Conservation (phyloP, 441 rosid species). For the Gossypium aridum region DNA sequence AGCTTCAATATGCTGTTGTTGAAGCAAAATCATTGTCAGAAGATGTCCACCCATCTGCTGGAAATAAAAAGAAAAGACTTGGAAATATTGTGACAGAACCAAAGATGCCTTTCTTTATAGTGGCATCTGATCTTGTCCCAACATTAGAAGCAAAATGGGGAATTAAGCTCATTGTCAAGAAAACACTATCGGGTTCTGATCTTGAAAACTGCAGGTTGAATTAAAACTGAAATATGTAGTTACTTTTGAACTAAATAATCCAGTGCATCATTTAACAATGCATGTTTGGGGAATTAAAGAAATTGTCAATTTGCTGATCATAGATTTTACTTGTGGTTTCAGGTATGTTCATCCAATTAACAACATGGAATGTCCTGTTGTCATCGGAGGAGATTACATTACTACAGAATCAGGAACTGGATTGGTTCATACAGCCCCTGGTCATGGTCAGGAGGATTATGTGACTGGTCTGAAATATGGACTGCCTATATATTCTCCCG, state of each 20-base stretch:
- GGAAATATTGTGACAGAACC: conserved; percentile 64
- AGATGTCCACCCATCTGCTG: conserved; percentile 35
- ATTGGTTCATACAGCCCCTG: conserved; percentile 98
- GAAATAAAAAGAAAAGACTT: conserved; percentile 39
- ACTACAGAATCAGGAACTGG: conserved; percentile 99
- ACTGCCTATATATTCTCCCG: conserved; percentile 75
- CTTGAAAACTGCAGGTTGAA: conserved; percentile 92
- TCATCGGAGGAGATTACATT: conserved; percentile 91
- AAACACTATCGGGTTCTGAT: conserved; percentile 68
- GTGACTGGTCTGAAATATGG: conserved; percentile 86
- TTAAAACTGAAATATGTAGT: conserved; percentile 6
- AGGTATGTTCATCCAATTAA: conserved; percentile 86
- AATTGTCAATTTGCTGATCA: conserved; percentile 16
- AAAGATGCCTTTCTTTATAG: conserved; percentile 54
- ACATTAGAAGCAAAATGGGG: conserved; percentile 81
- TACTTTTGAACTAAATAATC: not conserved
- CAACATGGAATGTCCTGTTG: conserved; percentile 73
- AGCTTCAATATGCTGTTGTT: conserved; percentile 84
- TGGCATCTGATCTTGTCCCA: conserved; percentile 85
- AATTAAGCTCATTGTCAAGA: conserved; percentile 58
- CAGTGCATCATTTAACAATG: not conserved
- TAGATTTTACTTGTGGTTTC: conserved; percentile 28
- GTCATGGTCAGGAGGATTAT: conserved; percentile 98
- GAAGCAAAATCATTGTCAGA: conserved; percentile 48
- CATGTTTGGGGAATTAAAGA: conserved; percentile 7